These are phyloP conservation scores for Aureobasidium sp. DNA, from an alignment of 2,329 filamentous ascomycete genomes.

Conservation along the genomic window DNA sequence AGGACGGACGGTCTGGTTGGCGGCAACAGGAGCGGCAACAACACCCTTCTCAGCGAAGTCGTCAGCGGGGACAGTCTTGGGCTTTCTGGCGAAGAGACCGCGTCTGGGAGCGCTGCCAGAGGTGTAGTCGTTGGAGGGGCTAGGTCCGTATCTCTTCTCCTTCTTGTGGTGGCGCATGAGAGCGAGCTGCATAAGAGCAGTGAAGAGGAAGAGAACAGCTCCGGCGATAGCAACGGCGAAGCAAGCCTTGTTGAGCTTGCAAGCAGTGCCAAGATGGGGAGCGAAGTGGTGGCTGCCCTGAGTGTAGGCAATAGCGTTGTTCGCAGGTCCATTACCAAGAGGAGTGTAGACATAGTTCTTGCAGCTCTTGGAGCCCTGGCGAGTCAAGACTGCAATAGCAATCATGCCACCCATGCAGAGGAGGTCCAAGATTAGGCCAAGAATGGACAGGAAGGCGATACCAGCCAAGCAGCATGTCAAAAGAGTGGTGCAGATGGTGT, in stretches of 20 bases:
- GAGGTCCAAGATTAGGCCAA: conserved; percentile 70
- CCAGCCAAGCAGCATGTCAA: conserved; percentile 76
- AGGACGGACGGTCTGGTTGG: conserved; percentile 32
- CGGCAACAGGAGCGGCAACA: conserved; percentile 21
- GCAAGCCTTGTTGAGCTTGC: conserved; percentile 66
- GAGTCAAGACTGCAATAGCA: conserved; percentile 70
- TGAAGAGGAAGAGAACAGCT: conserved; percentile 68
- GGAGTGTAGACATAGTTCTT: conserved; percentile 56
- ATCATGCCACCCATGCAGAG: conserved; percentile 71
- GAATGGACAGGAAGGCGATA: conserved; percentile 60
- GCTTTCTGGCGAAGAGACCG: conserved; percentile 36
- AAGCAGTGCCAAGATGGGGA: conserved; percentile 52
- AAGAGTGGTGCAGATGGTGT: conserved; percentile 64
- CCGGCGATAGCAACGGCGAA: conserved; percentile 73
- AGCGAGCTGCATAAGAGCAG: conserved; percentile 60
- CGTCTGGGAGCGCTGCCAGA: conserved; percentile 46
- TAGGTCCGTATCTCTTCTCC: conserved; percentile 64
- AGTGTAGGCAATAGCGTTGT: conserved; percentile 31
- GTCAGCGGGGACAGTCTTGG: conserved; percentile 21
- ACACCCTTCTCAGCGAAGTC: conserved; percentile 40
- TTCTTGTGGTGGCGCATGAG: conserved; percentile 65
- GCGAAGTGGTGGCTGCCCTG: conserved; percentile 37
- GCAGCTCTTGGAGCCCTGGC: conserved; percentile 62
- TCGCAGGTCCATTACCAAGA: conserved; percentile 57
- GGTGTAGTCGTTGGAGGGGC: conserved; percentile 62